Conservation (phyloP, 257 asterid genomes). For the Jaltomata sinuosa region DNA sequence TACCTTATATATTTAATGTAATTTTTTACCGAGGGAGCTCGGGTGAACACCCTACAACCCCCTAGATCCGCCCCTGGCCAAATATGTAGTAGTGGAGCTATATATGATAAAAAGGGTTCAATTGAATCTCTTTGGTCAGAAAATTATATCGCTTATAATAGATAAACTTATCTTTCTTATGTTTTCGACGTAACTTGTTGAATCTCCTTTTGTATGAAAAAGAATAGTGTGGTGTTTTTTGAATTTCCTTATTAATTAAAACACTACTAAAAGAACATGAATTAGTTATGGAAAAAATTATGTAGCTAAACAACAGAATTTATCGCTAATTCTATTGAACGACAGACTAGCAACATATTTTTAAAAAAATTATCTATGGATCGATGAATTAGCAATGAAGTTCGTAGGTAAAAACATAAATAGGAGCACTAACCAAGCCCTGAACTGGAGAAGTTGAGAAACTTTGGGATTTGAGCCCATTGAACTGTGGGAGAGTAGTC, state of each 20-base stretch:
- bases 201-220: neutral
- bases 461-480: slow-evolving; percentile 50
- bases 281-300: neutral
- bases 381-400: neutral
- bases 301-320: neutral
- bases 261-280: neutral
- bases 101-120: neutral
- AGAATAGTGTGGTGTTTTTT: neutral
- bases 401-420: neutral
- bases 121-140: neutral
- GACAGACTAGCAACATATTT: neutral
- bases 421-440: slow-evolving; percentile 38
- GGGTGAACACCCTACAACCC: too few species aligned
- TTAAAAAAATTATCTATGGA: neutral
- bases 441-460: slow-evolving; percentile 43
- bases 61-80: too few species aligned
- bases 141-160: neutral
- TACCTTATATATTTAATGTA: too few species aligned
- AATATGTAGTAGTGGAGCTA: neutral
- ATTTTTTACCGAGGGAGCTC: too few species aligned
- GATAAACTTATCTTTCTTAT: neutral
- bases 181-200: neutral
- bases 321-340: neutral
- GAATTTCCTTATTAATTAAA: neutral
- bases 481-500: slow-evolving; percentile 78